phyloP scores from a whole-genome alignment of 1,139 yeast genomes.

The Scheffersomyces lignicola region DNA sequence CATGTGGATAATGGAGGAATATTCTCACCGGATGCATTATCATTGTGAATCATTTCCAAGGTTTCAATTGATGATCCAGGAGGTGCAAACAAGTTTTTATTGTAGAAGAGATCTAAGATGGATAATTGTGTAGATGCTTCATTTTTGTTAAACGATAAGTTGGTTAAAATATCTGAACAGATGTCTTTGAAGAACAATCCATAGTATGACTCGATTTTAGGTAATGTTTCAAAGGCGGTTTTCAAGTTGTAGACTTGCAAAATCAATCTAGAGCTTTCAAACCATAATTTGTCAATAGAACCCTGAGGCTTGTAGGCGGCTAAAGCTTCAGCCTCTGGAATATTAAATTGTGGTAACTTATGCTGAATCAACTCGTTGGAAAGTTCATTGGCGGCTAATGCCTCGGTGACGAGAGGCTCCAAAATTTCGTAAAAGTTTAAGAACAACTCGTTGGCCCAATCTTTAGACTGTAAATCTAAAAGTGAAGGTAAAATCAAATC shows the following conservation, averaged over 20 bases:
- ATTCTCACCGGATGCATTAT: constrained; percentile 40
- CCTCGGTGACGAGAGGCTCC: constrained; percentile 37
- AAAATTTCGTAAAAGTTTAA: constrained; percentile 32
- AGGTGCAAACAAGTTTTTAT: constrained; percentile 69
- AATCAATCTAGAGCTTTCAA: constrained; percentile 53
- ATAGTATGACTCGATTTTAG: constrained; percentile 56
- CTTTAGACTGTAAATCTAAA: constrained; percentile 29
- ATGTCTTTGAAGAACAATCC: constrained; percentile 72
- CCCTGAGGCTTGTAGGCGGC: constrained; percentile 28
- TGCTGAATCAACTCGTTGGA: constrained; percentile 45
- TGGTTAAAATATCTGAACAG: constrained; percentile 69
- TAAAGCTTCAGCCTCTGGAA: constrained; percentile 47
- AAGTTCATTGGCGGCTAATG: constrained; percentile 36
- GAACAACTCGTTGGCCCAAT: constrained; percentile 32
- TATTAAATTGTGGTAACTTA: constrained; percentile 44
- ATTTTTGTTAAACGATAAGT: constrained; percentile 83
- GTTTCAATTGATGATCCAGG: constrained; percentile 84
- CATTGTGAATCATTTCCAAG: constrained; percentile 42
- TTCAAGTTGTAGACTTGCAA: constrained; percentile 62
- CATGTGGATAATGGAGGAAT: constrained; percentile 62
- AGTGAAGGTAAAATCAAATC: constrained; percentile 57
- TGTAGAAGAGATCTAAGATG: constrained; percentile 72
- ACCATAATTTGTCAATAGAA: constrained; percentile 41
- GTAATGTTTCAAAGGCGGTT: constrained; percentile 67
- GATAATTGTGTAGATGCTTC: constrained; percentile 86